Percentiles rank a stretch among this genome's conserved stretches.
phyloP scores from a whole-genome alignment of 768 basidiomycete species.

The Tricholoma sp. region DNA sequence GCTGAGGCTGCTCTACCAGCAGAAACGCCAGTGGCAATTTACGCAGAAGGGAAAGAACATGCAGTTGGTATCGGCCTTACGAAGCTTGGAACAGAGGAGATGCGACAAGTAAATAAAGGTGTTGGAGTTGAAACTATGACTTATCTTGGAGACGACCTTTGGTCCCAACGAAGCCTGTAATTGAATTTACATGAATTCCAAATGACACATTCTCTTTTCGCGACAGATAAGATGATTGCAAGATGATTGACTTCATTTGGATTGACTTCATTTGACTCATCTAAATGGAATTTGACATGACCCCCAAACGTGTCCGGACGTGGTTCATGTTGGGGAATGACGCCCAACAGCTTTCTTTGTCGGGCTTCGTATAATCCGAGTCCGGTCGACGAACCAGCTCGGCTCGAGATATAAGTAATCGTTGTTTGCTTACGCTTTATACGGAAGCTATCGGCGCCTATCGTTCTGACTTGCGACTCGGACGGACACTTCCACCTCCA shows the following conservation, averaged over 20 bases:
- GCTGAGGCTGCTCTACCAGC: conserved; percentile 60
- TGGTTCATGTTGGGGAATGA: background rate
- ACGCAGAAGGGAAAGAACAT: conserved; percentile 95
- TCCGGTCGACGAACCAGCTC: conserved; percentile 18
- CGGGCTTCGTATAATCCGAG: background rate
- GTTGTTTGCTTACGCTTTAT: conserved; percentile 16
- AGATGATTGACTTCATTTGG: background rate
- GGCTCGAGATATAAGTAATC: background rate
- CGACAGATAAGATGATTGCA: too few species aligned
- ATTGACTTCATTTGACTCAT: background rate
- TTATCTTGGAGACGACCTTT: conserved; percentile 86
- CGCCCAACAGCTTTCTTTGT: background rate
- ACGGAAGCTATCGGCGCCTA: background rate
- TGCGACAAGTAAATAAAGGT: conserved; percentile 84
- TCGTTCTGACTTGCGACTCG: too few species aligned
- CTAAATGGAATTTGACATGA: background rate
- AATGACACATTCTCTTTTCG: too few species aligned
- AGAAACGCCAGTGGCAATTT: conserved; percentile 80
- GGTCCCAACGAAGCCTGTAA: conserved; percentile 65
- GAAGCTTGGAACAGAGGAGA: conserved; percentile 83
- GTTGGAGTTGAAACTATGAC: conserved; percentile 85
- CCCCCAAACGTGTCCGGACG: conserved; percentile 15
- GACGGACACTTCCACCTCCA: too few species aligned
- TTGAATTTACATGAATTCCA: background rate
- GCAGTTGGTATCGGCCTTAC: conserved; percentile 84